These are phyloP conservation scores for Lasiosphaeriaceae sp. DNA, from an alignment of 495 filamentous ascomycete species.

Conservation along the genomic window DNA sequence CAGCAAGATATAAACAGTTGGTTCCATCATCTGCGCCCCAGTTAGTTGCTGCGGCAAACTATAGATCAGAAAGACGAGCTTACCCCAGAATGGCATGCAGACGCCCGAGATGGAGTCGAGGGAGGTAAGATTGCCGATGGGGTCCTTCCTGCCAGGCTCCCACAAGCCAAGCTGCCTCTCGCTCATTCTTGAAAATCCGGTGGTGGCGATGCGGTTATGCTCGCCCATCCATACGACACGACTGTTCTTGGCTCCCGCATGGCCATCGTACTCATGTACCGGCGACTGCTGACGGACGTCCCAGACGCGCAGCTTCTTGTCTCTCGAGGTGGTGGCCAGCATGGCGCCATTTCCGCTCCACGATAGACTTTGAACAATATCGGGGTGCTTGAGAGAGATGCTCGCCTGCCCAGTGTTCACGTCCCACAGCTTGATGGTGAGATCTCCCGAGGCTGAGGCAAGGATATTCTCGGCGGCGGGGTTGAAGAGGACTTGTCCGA, in stretches of 20 bases:
- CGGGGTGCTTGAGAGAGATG: conserved; percentile 74
- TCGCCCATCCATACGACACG: conserved; percentile 95
- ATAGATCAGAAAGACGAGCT: background rate
- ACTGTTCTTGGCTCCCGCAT: conserved; percentile 94
- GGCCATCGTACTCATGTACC: conserved; percentile 78
- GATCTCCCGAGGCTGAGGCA: conserved; percentile 91
- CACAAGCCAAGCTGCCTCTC: conserved; percentile 93
- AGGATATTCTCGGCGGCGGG: conserved; percentile 94
- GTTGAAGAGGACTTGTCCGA: conserved; percentile 97
- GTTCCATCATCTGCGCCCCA: conserved; percentile 67
- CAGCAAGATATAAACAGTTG: conserved; percentile 87
- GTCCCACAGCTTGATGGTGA: conserved; percentile 95
- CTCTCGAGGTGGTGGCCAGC: conserved; percentile 88
- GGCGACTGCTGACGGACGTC: conserved; percentile 90
- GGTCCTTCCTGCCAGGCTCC: conserved; percentile 83
- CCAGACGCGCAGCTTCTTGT: conserved; percentile 98
- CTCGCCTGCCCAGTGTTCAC: conserved; percentile 70
- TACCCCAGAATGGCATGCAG: conserved; percentile 98
- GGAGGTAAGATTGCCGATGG: conserved; percentile 80
- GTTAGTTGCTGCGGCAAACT: conserved; percentile 26
- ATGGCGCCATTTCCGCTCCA: conserved; percentile 92
- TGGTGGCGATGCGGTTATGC: conserved; percentile 89
- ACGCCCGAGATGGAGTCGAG: conserved; percentile 95
- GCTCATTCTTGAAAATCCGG: conserved; percentile 96
- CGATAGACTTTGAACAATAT: conserved; percentile 90